A percentile compares a stretch with the other conserved stretches of the same genome.
Conservation (phyloP, 73 alveolate species). For the Paramecium bursaria region DNA sequence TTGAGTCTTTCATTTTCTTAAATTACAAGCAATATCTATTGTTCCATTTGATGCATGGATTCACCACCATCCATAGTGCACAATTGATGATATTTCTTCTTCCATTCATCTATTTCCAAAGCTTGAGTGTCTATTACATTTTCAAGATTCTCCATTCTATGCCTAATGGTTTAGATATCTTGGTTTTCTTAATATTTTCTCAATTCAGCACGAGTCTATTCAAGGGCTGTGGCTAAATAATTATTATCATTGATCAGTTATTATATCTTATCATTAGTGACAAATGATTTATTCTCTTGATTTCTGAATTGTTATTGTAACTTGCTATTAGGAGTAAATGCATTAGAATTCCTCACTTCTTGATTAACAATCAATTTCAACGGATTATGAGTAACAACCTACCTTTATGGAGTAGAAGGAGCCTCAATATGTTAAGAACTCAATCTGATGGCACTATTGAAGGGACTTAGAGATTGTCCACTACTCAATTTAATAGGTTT, state of each 20-base stretch:
- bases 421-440: conserved; percentile 37
- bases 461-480: conserved; percentile 32
- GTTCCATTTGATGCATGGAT: conserved; percentile 48
- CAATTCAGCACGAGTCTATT: conserved; percentile 10
- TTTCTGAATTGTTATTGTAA: conserved; percentile 26
- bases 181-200: conserved; percentile 9
- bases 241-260: conserved; percentile 49
- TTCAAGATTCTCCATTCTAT: conserved; percentile 37
- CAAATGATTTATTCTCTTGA: conserved; percentile 33
- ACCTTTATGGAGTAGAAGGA: conserved; percentile 45
- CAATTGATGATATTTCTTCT: conserved; percentile 3
- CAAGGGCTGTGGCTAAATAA: conserved; percentile 23
- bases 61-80: conserved; percentile 32
- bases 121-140: conserved; percentile 48
- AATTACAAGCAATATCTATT: conserved; percentile 40
- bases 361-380: conserved; percentile 28
- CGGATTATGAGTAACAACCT: conserved; percentile 45
- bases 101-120: conserved; percentile 47
- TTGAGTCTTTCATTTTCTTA: conserved; percentile 56
- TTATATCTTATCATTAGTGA: conserved; percentile 23
- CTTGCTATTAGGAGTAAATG: conserved; percentile 60
- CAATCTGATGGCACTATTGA: conserved; percentile 49
- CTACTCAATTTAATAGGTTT: conserved; percentile 7
- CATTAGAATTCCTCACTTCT: conserved; percentile 43
- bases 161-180: conserved; percentile 8